Evolutionary conservation across 805 yeast species (phyloP), one percentile per base, ranked within the genome.

Genomic region (Blastobotrys parvus): DNA sequence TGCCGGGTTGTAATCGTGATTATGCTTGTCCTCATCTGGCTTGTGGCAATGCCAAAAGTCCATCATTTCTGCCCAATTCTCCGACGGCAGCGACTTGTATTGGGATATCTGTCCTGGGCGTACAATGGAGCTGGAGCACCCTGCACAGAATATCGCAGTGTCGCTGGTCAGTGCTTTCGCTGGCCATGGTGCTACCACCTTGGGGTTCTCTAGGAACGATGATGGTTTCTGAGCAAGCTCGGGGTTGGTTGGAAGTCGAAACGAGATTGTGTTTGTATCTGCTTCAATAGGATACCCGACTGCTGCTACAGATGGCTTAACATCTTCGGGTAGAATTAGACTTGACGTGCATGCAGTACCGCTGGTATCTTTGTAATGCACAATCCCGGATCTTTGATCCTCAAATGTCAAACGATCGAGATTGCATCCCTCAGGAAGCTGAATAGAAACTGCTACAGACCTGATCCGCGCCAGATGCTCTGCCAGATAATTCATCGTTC

Each of bases 41-140:
- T 66, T 67, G 44, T 90, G 97, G 58, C 98, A 90, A 59, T 90
- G 97, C 98, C 98, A 90, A 51, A 82, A 83, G 45, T 90, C 97
- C 94, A 90, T 82, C 73, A 92, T 66, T 58, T 90, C 98, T 11
- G 82, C 77, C 98, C 98, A 90, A 39, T 77, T 68, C 56, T 88
- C 97, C 1, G 94, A 82, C 0, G 98, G 98, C 79, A 90, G 75
- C 31, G 84, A 84, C 39, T 57, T 53, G 60, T 59, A 60, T 4
- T 19, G 21, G 13, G 23, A 20, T 16, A 23, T 25, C 16, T 10
- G 6, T 20, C 11, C 19, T 4, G 21, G 18, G 15, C 22, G 21
- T 15, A 36, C 19, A 5, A 36, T 4, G 13, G 13, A 3, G 19
- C 13, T 17, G 18, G 17, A 2, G 41, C 35, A 41, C 8, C 19